A percentile compares a stretch with the other conserved stretches of the same genome.
phyloP scores from a whole-genome alignment of 768 basidiomycete genomes.

The Mycena capillaripes region DNA sequence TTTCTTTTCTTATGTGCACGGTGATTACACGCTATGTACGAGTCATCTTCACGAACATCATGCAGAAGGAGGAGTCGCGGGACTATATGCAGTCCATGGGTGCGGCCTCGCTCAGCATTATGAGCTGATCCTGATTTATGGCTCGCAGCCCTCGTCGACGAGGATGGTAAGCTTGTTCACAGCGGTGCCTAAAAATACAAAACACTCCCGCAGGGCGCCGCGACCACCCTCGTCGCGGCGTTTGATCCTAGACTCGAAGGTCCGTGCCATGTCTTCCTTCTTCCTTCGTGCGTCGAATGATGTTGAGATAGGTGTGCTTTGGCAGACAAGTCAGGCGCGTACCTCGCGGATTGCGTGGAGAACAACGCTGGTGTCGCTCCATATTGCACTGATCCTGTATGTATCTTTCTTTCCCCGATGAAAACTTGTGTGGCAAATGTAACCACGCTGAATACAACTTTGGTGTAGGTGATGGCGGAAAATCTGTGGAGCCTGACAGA shows the following conservation, averaged over 20 bases:
- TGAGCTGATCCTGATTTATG: neutral
- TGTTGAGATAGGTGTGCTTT: neutral
- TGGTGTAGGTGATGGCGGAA: neutral
- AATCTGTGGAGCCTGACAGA: conserved; percentile 12
- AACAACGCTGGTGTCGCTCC: neutral
- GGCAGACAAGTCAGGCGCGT: conserved; percentile 10
- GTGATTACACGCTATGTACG: neutral
- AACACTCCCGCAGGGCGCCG: conserved; percentile 10
- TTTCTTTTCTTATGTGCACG: neutral
- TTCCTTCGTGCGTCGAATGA: neutral
- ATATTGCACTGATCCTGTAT: neutral
- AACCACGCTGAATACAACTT: neutral
- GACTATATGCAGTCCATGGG: neutral
- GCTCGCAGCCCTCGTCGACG: neutral
- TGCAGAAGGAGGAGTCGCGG: neutral
- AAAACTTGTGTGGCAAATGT: no score
- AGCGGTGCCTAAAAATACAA: neutral
- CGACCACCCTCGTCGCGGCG: conserved; percentile 24
- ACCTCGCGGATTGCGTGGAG: neutral
- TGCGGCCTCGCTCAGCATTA: neutral
- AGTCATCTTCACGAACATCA: neutral
- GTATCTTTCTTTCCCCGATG: neutral
- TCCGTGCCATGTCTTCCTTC: neutral
- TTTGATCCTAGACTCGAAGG: conserved; percentile 16
- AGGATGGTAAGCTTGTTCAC: neutral